Evolutionary conservation across 768 basidiomycete species (phyloP).

Genomic region (Xerocomellus amylosporus): DNA sequence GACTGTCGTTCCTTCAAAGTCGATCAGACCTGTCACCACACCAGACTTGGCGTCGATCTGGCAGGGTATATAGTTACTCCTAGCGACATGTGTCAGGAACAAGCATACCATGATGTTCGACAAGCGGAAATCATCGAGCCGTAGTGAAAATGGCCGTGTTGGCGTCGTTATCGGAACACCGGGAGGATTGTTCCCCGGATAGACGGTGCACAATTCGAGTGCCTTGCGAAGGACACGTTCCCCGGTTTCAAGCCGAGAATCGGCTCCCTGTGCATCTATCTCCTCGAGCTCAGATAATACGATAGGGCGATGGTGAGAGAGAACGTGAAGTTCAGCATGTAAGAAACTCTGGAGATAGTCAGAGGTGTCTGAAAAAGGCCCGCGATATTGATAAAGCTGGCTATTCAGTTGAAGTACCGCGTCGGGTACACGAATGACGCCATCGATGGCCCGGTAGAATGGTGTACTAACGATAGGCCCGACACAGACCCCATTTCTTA

Average conservation of each 20-base stretch:
- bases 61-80: neutral
- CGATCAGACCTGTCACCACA: neutral
- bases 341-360: slow-evolving; percentile 2
- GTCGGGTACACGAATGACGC: neutral
- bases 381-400: neutral
- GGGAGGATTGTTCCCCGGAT: neutral
- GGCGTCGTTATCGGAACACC: neutral
- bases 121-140: neutral
- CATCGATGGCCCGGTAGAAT: slow-evolving; percentile 1
- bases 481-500: neutral
- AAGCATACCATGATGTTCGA: slow-evolving; percentile 1
- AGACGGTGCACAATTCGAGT: neutral
- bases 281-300: neutral
- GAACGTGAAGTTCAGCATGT: neutral
- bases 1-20: neutral
- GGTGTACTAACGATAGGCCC: neutral
- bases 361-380: neutral
- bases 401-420: neutral
- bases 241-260: neutral
- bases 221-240: neutral
- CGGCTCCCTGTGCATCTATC: neutral
- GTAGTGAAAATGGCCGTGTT: neutral
- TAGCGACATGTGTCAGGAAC: neutral
- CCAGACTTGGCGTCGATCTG: neutral
- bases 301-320: neutral